A percentile compares a stretch with the other conserved stretches of the same genome.
phyloP scores from a whole-genome alignment of 495 filamentous ascomycete genomes.

The Trichocladium uniseriatum region DNA sequence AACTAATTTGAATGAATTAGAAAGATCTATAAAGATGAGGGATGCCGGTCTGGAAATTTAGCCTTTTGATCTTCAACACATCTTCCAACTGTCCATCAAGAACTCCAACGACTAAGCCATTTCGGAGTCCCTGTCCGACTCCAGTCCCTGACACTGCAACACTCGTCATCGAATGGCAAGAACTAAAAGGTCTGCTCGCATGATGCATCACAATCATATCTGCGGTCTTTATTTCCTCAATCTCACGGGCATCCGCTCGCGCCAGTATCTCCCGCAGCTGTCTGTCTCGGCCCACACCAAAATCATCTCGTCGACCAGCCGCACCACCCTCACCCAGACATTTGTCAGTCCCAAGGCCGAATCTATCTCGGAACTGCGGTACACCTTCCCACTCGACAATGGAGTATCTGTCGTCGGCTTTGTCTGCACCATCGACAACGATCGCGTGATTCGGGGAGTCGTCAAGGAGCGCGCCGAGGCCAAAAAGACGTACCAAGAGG shows the following conservation, averaged over 20 bases:
- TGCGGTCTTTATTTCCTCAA: conserved; percentile 21
- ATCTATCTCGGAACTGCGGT: conserved; percentile 38
- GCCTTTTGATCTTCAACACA: too few species aligned
- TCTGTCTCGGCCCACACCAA: conserved; percentile 42
- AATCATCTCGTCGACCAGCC: conserved; percentile 46
- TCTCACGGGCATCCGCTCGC: neutral
- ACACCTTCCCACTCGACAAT: conserved; percentile 61
- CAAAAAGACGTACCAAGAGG: conserved; percentile 42
- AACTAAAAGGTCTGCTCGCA: too few species aligned
- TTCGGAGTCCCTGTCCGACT: too few species aligned
- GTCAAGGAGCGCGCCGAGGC: conserved; percentile 56
- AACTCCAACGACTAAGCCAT: too few species aligned
- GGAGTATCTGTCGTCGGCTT: conserved; percentile 58
- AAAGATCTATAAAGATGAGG: too few species aligned
- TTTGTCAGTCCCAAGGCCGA: conserved; percentile 44
- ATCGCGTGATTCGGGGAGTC: conserved; percentile 43
- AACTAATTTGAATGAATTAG: too few species aligned
- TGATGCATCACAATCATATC: conserved; percentile 2
- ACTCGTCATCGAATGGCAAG: too few species aligned
- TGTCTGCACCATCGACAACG: conserved; percentile 42
- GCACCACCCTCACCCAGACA: conserved; percentile 51
- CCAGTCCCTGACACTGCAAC: too few species aligned
- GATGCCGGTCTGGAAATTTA: too few species aligned
- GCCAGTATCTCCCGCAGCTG: conserved; percentile 46
- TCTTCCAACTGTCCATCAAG: too few species aligned